Percentiles rank a stretch among this genome's conserved stretches.
Conservation (phyloP, 495 filamentous ascomycete genomes). For the Amorphotheca resinae region DNA sequence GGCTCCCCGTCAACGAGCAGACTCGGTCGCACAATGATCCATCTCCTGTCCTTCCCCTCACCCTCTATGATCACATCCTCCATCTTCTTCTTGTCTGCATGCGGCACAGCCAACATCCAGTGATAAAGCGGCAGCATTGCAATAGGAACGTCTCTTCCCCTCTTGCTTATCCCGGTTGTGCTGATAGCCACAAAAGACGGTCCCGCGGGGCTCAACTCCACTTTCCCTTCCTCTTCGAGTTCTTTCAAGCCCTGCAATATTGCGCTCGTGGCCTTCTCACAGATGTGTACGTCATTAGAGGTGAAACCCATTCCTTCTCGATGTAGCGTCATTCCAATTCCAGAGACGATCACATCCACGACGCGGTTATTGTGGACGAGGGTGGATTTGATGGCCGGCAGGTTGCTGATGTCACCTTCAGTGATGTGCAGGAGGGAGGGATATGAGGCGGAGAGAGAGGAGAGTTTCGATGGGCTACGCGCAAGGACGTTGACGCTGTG, state of each 20-base stretch:
- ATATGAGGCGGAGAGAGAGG: not conserved
- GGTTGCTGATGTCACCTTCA: slow-evolving; percentile 7
- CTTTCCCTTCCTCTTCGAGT: slow-evolving; percentile 1
- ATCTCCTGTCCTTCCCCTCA: slow-evolving; percentile 1
- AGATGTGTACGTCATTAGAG: slow-evolving; percentile 2
- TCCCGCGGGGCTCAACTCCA: not conserved
- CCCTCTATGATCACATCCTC: slow-evolving; percentile 6
- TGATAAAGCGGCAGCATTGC: slow-evolving; percentile 13
- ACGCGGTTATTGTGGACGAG: not conserved
- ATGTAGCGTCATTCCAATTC: slow-evolving; percentile 4
- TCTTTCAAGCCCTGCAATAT: slow-evolving; percentile 4
- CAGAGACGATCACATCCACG: slow-evolving; percentile 8
- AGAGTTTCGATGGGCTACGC: slow-evolving; percentile 13
- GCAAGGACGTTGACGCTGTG: slow-evolving; percentile 9
- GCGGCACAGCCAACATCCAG: slow-evolving; percentile 14
- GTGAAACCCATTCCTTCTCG: not conserved
- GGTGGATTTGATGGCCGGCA: slow-evolving; percentile 2
- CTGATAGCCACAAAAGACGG: slow-evolving; percentile 7
- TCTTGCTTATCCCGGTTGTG: slow-evolving; percentile 9
- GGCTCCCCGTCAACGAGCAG: slow-evolving; percentile 6
- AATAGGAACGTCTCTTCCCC: slow-evolving; percentile 11
- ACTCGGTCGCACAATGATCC: slow-evolving; percentile 10
- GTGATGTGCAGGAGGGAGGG: slow-evolving; percentile 8
- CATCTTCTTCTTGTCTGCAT: slow-evolving; percentile 17
- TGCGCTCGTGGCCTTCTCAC: slow-evolving; percentile 3